Base-by-base conservation (phyloP, 495 filamentous ascomycete genomes). In the Penicillium fimorum region DNA sequence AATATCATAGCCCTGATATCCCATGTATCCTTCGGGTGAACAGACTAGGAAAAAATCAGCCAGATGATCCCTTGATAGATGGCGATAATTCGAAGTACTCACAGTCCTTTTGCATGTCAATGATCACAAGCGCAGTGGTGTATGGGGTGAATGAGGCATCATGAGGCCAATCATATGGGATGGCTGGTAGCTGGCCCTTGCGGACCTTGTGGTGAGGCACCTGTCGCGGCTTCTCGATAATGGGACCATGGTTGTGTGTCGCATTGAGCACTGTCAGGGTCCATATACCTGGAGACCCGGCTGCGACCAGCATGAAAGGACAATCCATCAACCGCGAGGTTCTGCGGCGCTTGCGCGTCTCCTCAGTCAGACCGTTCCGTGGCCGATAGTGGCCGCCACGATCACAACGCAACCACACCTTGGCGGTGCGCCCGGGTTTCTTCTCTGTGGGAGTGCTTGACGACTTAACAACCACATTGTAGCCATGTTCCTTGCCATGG, bases 71-170 rank as follows among this genome's bases (percentile, higher is more conserved):
- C 24, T 4, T 47, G 24, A 47, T 4, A 4, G 9, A 22, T 18
- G 17, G 17, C 18, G 42, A n/a, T 24, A 29, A 30, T 40, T 20
- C 15, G 10, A 59, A 24, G 49, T 55, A 72, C 78, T 58, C 62
- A 85, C 83, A 87, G 64, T 89, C 86, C 53, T 84, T 84, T 62
- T 89, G 85, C 85, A 89, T 88, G 70, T 89, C 85, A 59, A 89
- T 85, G 32, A 89, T 79, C 2, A 89, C 79, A 47, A 89, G 71
- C 5, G 85, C 86, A 13, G 85, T 88, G 10, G 81, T 86, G 37
- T 71, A 71, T 7, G 79, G 77, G 7, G 79, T 77, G 50, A 87
- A 75, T 20, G 72, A 72, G 12, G 75, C 74, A 66, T 87, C 81
- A 58, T 87, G 83, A 1, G 85, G 86, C 84, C 84, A 87, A 47